These are phyloP conservation scores for Sarcomyxa edulis DNA, from an alignment of 768 basidiomycete species.

Conservation along the genomic window DNA sequence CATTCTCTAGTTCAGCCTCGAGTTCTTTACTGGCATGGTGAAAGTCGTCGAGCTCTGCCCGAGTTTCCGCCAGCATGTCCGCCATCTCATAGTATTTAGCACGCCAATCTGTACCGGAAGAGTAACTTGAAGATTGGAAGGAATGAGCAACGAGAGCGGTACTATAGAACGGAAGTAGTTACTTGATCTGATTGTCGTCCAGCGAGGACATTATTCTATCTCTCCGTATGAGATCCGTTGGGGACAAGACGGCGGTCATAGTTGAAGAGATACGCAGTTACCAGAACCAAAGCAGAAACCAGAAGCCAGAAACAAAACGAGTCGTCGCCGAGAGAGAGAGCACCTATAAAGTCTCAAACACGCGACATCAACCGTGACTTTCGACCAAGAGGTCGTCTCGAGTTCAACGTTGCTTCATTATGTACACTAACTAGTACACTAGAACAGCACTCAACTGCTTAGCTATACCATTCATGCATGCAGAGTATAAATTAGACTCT, in stretches of 20 bases:
- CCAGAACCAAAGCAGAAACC: constrained; percentile 6
- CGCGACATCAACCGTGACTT: too few relatives aligned
- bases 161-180: constrained; percentile 15
- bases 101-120: constrained; percentile 64
- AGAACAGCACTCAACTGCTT: too few relatives aligned
- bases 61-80: constrained; percentile 80
- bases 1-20: constrained; percentile 89
- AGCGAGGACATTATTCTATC: constrained; percentile 51
- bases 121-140: constrained; percentile 38
- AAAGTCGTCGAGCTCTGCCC: constrained; percentile 83
- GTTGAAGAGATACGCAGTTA: too few relatives aligned
- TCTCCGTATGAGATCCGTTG: constrained; percentile 53
- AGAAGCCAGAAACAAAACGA: constrained; percentile 5
- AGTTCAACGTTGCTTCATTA: too few relatives aligned
- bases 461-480: too few relatives aligned
- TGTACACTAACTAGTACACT: too few relatives aligned
- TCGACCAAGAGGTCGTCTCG: too few relatives aligned
- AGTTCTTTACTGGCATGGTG: constrained; percentile 85
- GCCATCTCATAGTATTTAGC: constrained; percentile 77
- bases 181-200: constrained; percentile 66
- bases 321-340: constrained; percentile 4
- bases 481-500: constrained; percentile 3
- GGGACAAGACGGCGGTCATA: constrained; percentile 65
- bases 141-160: constrained; percentile 9
- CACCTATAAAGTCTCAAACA: too few relatives aligned